Percentiles rank a stretch among this genome's conserved stretches.
These are phyloP conservation scores for Botrytis porri DNA, from an alignment of 2,329 filamentous ascomycete species.

Conservation along the genomic window DNA sequence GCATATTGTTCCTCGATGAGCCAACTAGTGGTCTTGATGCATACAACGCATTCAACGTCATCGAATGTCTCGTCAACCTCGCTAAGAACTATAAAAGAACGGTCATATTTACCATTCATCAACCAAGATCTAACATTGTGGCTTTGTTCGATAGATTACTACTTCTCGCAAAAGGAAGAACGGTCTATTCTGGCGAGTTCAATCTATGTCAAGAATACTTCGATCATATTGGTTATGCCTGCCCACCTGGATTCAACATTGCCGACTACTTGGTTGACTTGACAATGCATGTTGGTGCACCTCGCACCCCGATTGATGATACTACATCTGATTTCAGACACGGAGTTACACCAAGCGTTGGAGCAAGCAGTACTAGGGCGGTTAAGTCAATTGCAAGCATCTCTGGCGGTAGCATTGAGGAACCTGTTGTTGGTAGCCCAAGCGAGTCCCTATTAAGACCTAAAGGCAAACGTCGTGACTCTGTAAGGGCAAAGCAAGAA, in stretches of 20 bases:
- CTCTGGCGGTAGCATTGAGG: slow-evolving; percentile 71
- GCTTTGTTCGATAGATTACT: slow-evolving; percentile 94
- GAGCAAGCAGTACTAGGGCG: slow-evolving; percentile 81
- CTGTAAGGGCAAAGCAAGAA: slow-evolving; percentile 82
- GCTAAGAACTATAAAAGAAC: slow-evolving; percentile 97
- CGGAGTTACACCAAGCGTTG: slow-evolving; percentile 64
- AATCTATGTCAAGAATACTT: slow-evolving; percentile 88
- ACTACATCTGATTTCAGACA: slow-evolving; percentile 58
- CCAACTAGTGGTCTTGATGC: slow-evolving; percentile 95
- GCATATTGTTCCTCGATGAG: slow-evolving; percentile 94
- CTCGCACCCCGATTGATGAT: slow-evolving; percentile 53
- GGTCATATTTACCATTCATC: slow-evolving; percentile 97
- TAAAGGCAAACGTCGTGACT: slow-evolving; percentile 69
- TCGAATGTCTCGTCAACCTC: slow-evolving; percentile 90
- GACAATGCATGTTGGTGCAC: slow-evolving; percentile 85
- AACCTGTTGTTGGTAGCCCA: slow-evolving; percentile 54
- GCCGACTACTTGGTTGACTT: slow-evolving; percentile 96
- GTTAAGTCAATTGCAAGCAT: slow-evolving; percentile 88
- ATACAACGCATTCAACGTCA: slow-evolving; percentile 96
- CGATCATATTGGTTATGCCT: slow-evolving; percentile 84
- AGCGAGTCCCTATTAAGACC: slow-evolving; percentile 62
- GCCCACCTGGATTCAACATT: slow-evolving; percentile 96
- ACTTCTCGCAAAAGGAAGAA: slow-evolving; percentile 80
- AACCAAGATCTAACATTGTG: slow-evolving; percentile 96
- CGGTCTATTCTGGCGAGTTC: slow-evolving; percentile 93